These are phyloP conservation scores for Wickerhamiella azymoides DNA, from an alignment of 805 yeast species.

Conservation along the genomic window DNA sequence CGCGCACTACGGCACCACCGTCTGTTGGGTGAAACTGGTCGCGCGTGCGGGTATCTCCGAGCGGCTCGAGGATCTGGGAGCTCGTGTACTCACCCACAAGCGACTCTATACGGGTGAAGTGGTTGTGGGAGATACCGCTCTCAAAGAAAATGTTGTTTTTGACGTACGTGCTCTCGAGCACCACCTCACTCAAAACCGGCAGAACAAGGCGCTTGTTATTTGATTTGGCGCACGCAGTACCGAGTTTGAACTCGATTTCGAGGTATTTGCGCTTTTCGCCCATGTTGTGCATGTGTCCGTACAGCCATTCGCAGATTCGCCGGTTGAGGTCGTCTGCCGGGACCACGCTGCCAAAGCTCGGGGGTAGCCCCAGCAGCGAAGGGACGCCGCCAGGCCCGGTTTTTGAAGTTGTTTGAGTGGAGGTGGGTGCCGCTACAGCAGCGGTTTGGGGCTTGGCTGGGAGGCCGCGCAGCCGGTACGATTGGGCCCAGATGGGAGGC, in stretches of 20 bases:
- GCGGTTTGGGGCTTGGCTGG: neutral
- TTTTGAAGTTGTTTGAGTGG: neutral
- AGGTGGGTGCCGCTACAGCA: neutral
- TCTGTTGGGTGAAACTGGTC: conserved; percentile 14
- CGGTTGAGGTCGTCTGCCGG: conserved; percentile 73
- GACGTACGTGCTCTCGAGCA: conserved; percentile 21
- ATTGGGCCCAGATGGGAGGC: conserved; percentile 8
- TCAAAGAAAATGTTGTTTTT: conserved; percentile 19
- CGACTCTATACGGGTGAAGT: conserved; percentile 15
- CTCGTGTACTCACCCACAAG: conserved; percentile 13
- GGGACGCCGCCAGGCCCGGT: conserved; percentile 17
- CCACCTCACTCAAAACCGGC: conserved; percentile 24
- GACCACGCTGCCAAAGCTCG: conserved; percentile 57
- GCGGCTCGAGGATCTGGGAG: conserved; percentile 10
- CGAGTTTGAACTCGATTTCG: conserved; percentile 36
- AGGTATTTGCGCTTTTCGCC: conserved; percentile 17
- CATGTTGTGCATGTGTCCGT: conserved; percentile 47
- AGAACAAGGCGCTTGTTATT: conserved; percentile 20
- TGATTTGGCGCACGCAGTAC: conserved; percentile 20
- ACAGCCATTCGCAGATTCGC: conserved; percentile 78
- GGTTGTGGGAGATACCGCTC: conserved; percentile 21
- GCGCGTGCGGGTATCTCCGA: conserved; percentile 10
- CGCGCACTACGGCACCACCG: conserved; percentile 17
- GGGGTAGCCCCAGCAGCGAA: conserved; percentile 27
- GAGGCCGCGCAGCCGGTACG: neutral